Percentiles rank a stretch among this genome's conserved stretches.
Conservation (phyloP, 495 filamentous ascomycete genomes). For the Geoglossum glabrum region DNA sequence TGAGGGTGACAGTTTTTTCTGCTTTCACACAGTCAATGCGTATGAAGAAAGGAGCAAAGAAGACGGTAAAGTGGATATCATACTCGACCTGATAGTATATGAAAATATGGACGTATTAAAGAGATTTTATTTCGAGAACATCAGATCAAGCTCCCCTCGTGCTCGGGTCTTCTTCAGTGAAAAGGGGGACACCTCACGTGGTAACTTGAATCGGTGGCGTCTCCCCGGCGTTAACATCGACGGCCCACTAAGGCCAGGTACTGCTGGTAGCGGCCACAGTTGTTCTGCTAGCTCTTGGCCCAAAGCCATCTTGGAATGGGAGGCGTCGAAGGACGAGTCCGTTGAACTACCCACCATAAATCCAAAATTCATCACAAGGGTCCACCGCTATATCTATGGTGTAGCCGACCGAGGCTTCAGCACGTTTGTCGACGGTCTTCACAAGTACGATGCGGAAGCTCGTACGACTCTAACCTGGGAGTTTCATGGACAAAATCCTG, state of each 20-base stretch:
- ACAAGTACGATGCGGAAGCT: slow-evolving; percentile 44
- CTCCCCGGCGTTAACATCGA: slow-evolving; percentile 19
- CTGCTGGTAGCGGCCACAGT: slow-evolving; percentile 17
- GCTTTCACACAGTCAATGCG: slow-evolving; percentile 58
- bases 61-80: slow-evolving; percentile 25
- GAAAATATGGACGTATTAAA: slow-evolving; percentile 28
- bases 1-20: slow-evolving; percentile 42
- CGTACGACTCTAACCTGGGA: slow-evolving; percentile 31
- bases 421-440: slow-evolving; percentile 42
- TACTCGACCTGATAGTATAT: slow-evolving; percentile 37
- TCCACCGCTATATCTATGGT: slow-evolving; percentile 45
- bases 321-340: not conserved
- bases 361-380: slow-evolving; percentile 28
- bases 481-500: slow-evolving; percentile 41
- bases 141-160: slow-evolving; percentile 23
- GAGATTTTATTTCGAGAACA: slow-evolving; percentile 33
- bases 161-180: slow-evolving; percentile 14
- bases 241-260: not conserved
- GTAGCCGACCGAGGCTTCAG: slow-evolving; percentile 33
- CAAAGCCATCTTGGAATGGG: slow-evolving; percentile 2
- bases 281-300: not conserved
- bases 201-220: slow-evolving; percentile 26
- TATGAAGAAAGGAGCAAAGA: slow-evolving; percentile 34
- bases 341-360: slow-evolving; percentile 54
- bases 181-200: slow-evolving; percentile 17